Conservation (phyloP, 1,139 yeast genomes). For the Pichia sp. region DNA sequence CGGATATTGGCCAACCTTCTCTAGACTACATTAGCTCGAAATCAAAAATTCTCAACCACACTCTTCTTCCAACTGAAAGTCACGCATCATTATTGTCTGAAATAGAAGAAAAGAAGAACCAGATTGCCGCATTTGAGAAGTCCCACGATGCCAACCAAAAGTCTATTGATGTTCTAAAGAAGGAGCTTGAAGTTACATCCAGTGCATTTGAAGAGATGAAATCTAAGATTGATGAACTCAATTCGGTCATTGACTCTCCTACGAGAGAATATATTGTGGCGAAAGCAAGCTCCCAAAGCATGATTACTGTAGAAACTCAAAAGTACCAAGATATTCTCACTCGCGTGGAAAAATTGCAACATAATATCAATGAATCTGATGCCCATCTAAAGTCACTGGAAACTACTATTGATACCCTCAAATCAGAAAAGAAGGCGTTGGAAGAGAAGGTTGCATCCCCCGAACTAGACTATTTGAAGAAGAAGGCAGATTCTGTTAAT, state of each 20-base stretch:
- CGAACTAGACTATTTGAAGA: conserved; percentile 23
- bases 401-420: too few species aligned
- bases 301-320: conserved; percentile 21
- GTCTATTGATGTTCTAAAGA: background rate
- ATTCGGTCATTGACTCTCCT: background rate
- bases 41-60: conserved; percentile 23
- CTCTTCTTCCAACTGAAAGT: conserved; percentile 23
- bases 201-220: background rate
- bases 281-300: conserved; percentile 27
- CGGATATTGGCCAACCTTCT: conserved; percentile 11
- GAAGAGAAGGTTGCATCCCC: conserved; percentile 6
- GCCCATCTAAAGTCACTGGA: too few species aligned
- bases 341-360: too few species aligned
- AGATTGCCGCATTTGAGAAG: too few species aligned
- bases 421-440: too few species aligned
- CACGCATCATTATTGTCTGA: too few species aligned
- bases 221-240: background rate
- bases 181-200: background rate
- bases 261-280: conserved; percentile 7
- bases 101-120: too few species aligned
- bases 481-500: conserved; percentile 23
- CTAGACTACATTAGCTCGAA: conserved; percentile 22
- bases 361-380: too few species aligned
- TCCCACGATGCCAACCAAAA: background rate
- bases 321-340: too few species aligned